phyloP scores from a whole-genome alignment of 441 rosid species.

The Erodium texanum region DNA sequence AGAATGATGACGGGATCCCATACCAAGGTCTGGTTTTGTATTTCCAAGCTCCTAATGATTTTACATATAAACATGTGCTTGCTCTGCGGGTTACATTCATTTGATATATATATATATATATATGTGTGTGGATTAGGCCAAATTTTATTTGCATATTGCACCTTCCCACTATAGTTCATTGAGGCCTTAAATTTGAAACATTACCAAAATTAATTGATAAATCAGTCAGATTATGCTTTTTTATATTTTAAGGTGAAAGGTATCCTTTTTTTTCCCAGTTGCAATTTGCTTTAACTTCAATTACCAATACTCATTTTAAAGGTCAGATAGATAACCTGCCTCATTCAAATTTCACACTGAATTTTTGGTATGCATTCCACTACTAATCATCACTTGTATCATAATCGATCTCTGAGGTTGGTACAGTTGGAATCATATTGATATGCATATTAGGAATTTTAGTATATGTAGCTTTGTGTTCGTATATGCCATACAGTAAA shows the following conservation, averaged over 20 bases:
- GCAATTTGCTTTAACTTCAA: not conserved
- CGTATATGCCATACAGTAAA: not conserved
- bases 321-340: not conserved
- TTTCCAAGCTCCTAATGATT: not conserved
- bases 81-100: not conserved
- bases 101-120: not conserved
- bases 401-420: too few relatives aligned
- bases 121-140: not conserved
- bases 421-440: too few relatives aligned
- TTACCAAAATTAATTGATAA: not conserved
- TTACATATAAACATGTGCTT: not conserved
- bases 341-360: not conserved
- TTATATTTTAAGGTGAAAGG: not conserved
- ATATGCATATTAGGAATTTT: too few relatives aligned
- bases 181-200: not conserved
- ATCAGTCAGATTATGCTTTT: not conserved
- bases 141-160: not conserved
- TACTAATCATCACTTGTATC: too few relatives aligned
- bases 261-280: not conserved
- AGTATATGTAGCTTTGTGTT: too few relatives aligned
- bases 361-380: too few relatives aligned
- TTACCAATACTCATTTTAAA: not conserved
- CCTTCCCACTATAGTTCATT: not conserved
- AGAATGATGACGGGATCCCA: constrained; percentile 5
- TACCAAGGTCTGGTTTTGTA: constrained; percentile 5